These are phyloP conservation scores for Colletotrichum siamense DNA, from an alignment of 2,329 filamentous ascomycete genomes.

Conservation along the genomic window DNA sequence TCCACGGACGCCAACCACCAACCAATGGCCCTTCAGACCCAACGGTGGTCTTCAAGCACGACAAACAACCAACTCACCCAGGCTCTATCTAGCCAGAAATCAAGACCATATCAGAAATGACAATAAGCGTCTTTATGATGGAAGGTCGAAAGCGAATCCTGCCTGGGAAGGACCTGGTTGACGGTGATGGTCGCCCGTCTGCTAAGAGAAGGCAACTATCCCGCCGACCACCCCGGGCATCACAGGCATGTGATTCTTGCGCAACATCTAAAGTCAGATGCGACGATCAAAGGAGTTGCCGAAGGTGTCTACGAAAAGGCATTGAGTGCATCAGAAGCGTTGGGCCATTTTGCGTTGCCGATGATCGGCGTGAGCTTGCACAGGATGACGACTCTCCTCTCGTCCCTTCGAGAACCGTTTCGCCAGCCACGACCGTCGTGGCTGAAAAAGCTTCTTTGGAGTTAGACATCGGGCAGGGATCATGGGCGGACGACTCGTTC, in stretches of 20 bases:
- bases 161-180: rapidly evolving
- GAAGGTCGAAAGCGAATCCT: background rate
- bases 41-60: too few relatives aligned
- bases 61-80: background rate
- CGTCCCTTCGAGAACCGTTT: background rate
- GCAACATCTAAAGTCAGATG: background rate
- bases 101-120: too few relatives aligned
- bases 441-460: background rate
- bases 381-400: rapidly evolving
- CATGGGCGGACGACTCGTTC: background rate
- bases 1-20: too few relatives aligned
- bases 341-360: background rate
- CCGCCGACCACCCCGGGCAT: background rate
- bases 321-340: background rate
- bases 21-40: too few relatives aligned
- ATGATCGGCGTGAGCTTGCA: background rate
- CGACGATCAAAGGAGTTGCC: background rate
- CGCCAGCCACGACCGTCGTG: background rate
- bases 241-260: background rate
- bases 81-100: too few relatives aligned
- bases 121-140: background rate
- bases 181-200: background rate
- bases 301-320: background rate
- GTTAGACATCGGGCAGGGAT: rapidly evolving
- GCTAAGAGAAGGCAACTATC: background rate